Percentiles rank a stretch among this genome's conserved stretches.
phyloP scores from a whole-genome alignment of 1,284 basidiomycete species.

The Cystobasidium sp. region DNA sequence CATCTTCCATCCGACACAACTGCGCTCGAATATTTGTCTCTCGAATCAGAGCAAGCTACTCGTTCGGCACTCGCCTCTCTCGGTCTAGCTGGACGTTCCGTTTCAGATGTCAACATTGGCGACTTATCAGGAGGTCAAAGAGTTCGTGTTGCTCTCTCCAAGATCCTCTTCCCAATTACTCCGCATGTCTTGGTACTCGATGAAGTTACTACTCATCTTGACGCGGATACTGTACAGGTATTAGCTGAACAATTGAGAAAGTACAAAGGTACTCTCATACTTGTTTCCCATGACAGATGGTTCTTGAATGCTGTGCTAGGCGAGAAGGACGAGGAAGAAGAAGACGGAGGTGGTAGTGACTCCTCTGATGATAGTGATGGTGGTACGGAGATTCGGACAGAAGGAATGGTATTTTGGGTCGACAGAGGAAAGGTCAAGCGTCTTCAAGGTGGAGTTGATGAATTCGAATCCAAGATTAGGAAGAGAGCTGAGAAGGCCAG shows the following conservation, averaged over 20 bases:
- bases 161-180: slow-evolving; percentile 60
- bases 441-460: slow-evolving; percentile 60
- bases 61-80: slow-evolving; percentile 62
- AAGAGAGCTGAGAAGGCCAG: slow-evolving; percentile 51
- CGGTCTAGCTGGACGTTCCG: slow-evolving; percentile 62
- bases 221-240: slow-evolving; percentile 68
- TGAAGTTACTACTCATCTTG: slow-evolving; percentile 73
- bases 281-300: slow-evolving; percentile 71
- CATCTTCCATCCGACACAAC: slow-evolving; percentile 50
- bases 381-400: slow-evolving; percentile 44
- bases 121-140: slow-evolving; percentile 68
- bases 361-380: slow-evolving; percentile 53
- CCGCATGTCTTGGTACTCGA: slow-evolving; percentile 68
- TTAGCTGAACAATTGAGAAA: slow-evolving; percentile 64
- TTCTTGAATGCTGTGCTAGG: slow-evolving; percentile 50
- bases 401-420: slow-evolving; percentile 61
- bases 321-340: slow-evolving; percentile 54
- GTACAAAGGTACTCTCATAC: slow-evolving; percentile 66
- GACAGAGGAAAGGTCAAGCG: slow-evolving; percentile 59
- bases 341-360: slow-evolving; percentile 48
- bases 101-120: slow-evolving; percentile 61
- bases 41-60: slow-evolving; percentile 59
- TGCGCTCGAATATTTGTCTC: slow-evolving; percentile 60
- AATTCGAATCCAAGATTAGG: slow-evolving; percentile 57
- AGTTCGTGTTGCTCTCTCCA: slow-evolving; percentile 62